Evolutionary conservation across 768 basidiomycete genomes (phyloP).

Genomic region (Clavaria fumosa): DNA sequence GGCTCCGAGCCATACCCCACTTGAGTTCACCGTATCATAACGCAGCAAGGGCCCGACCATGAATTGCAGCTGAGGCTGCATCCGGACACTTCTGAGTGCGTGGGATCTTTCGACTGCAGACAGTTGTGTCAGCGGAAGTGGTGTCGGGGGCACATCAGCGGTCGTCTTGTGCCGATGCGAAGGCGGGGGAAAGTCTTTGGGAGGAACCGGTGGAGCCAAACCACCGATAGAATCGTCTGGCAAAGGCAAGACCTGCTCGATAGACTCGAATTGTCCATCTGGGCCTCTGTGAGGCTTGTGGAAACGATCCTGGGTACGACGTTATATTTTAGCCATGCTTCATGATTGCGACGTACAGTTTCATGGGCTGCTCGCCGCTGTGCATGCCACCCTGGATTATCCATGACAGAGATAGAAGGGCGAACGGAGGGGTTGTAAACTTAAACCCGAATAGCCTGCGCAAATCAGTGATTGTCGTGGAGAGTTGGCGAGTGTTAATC

Average conservation of each 20-base stretch:
- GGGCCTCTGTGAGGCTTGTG: conserved; percentile 23
- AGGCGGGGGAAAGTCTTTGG: conserved; percentile 27
- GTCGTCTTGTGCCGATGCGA: conserved; percentile 4
- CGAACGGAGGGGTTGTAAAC: no score
- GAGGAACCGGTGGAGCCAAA: conserved; percentile 27
- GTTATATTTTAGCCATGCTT: neutral
- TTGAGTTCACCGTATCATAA: conserved; percentile 75
- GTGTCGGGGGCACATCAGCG: neutral
- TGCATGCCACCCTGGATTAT: conserved; percentile 66
- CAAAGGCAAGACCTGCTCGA: conserved; percentile 44
- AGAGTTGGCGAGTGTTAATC: no score
- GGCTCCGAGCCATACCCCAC: conserved; percentile 75
- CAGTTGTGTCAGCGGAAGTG: conserved; percentile 27
- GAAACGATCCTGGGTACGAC: conserved; percentile 15
- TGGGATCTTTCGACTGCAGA: conserved; percentile 53
- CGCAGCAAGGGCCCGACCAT: conserved; percentile 87
- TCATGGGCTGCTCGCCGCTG: conserved; percentile 45
- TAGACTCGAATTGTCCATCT: conserved; percentile 36
- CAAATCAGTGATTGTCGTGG: no score
- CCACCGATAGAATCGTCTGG: conserved; percentile 49
- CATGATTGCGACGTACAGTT: conserved; percentile 8
- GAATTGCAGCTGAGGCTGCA: conserved; percentile 70
- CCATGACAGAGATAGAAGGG: no score
- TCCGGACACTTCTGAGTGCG: conserved; percentile 39
- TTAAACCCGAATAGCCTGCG: no score